Base-by-base conservation (phyloP, 345 rosid genomes). In the Schrenkiella parvula region DNA sequence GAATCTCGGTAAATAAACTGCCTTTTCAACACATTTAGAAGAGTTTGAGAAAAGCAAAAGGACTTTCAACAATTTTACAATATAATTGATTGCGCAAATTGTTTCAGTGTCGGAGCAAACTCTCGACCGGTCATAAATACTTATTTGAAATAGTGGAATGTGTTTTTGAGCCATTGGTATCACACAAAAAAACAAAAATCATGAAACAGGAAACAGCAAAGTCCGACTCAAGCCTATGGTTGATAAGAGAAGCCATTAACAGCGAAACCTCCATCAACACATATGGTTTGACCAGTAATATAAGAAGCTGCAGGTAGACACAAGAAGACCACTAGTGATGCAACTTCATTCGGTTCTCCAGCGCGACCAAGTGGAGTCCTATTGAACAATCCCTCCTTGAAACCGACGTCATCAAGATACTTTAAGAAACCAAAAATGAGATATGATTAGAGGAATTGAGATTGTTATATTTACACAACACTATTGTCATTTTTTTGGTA, bases 221-320 rank as follows among this genome's bases (percentile, higher is more conserved):
- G n/a, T n/a, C n/a, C n/a, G n/a, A n/a, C 8, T 50, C 29, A 50
- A 50, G 54, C 29, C 6, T 21, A 31, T 50, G 54, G 26, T 25
- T 50, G 54, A 22, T 50, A 50, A 15, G 72, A 66, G 61, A 84
- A 81, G 10, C 84, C 85, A 18, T 84, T 81, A 12, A 74, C 79
- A 0, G 81, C 79, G 23, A 78, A 3, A 22, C 88, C 88, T 39
- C 88, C 90, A 52, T 84, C 90, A 14, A 84, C 72, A 26, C 81
- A 66, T 26, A 84, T 85, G 61, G 80, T 70, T 28, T 88, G 89
- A 13, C 89, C 91, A 0, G 84, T 84, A 7, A 84, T 82, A 66
- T 85, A 88, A 0, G 92, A 86, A 25, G 90, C 84, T n/a, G 82
- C 85, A 2, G 89, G 86, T 35, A 86, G 68, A 74, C 91, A 82